Percentiles rank a stretch among this genome's conserved stretches.
phyloP scores from a whole-genome alignment of 305 asterid genomes.

The Plantago coronopus region DNA sequence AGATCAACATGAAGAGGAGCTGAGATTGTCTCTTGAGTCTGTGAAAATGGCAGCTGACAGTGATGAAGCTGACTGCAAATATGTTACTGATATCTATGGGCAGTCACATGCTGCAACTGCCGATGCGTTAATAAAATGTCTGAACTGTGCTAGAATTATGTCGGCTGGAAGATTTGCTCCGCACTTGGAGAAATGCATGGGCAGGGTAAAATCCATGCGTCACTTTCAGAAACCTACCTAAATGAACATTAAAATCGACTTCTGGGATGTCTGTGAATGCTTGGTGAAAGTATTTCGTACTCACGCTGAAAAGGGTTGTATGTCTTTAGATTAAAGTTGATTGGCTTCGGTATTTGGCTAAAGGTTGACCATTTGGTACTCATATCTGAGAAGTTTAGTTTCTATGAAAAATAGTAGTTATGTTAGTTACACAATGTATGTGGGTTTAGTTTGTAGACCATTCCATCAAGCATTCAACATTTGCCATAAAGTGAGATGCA shows the following conservation, averaged over 20 bases:
- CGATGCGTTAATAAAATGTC: slow-evolving; percentile 75
- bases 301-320: no score
- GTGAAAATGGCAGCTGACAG: slow-evolving; percentile 66
- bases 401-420: no score
- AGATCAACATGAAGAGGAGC: slow-evolving; percentile 80
- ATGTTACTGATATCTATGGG: slow-evolving; percentile 82
- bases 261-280: not conserved
- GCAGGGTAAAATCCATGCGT: slow-evolving; percentile 80
- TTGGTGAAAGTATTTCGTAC: not conserved
- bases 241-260: not conserved
- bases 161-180: slow-evolving; percentile 94
- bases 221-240: not conserved
- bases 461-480: no score
- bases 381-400: no score
- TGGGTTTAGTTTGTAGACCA: no score
- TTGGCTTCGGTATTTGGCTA: no score
- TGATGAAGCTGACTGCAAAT: slow-evolving; percentile 72
- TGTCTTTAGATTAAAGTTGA: no score
- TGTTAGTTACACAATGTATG: no score
- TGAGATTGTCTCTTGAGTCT: slow-evolving; percentile 79
- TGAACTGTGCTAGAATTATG: slow-evolving; percentile 77
- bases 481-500: no score
- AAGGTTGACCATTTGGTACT: no score
- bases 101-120: slow-evolving; percentile 91
- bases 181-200: slow-evolving; percentile 99